A percentile compares a stretch with the other conserved stretches of the same genome.
phyloP scores from a whole-genome alignment of 2,329 filamentous ascomycete species.

The Emmonsiellopsis sp. region DNA sequence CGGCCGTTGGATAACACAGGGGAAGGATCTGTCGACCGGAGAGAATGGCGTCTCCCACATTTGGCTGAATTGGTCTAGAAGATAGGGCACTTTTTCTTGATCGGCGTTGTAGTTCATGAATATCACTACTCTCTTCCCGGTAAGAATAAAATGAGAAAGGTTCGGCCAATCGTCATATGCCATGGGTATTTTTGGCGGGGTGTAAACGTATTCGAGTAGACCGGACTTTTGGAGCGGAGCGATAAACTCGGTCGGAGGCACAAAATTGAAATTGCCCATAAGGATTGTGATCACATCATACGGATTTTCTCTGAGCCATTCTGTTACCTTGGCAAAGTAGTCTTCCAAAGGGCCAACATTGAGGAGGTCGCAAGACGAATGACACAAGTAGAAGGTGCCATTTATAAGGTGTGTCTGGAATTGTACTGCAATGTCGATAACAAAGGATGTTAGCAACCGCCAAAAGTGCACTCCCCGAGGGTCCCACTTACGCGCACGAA shows the following conservation, averaged over 20 bases:
- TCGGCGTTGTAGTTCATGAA: conserved; percentile 82
- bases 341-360: conserved; percentile 68
- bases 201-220: conserved; percentile 63
- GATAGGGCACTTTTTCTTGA: conserved; percentile 67
- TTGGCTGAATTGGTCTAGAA: conserved; percentile 78
- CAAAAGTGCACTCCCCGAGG: background rate
- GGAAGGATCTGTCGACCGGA: conserved; percentile 58
- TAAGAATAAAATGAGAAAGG: conserved; percentile 63
- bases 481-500: conserved; percentile 42
- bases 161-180: conserved; percentile 71
- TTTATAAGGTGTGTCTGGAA: conserved; percentile 50
- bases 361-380: conserved; percentile 72
- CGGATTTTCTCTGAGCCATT: conserved; percentile 67
- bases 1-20: conserved; percentile 69
- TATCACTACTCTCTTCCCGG: conserved; percentile 61
- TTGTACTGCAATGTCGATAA: conserved; percentile 38
- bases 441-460: background rate
- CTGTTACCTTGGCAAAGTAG: conserved; percentile 59
- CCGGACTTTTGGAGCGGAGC: conserved; percentile 62
- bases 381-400: conserved; percentile 64
- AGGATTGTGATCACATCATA: conserved; percentile 84
- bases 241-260: conserved; percentile 54
- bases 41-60: conserved; percentile 90
- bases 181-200: conserved; percentile 62
- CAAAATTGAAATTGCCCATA: conserved; percentile 73